These are phyloP conservation scores for Rickenella mellea DNA, from an alignment of 768 basidiomycete genomes.

Conservation along the genomic window DNA sequence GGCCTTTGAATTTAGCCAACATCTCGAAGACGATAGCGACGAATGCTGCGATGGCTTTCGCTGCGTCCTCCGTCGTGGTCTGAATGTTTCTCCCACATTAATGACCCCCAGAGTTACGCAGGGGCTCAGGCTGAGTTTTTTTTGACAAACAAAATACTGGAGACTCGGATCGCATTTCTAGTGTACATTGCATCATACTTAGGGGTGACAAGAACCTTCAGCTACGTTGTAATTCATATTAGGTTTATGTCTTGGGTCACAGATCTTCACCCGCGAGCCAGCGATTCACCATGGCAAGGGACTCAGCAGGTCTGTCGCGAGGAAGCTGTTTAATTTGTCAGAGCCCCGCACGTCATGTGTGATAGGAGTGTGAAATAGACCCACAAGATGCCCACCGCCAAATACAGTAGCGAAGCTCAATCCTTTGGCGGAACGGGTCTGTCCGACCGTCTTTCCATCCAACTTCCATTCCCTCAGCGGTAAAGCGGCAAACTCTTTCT, in stretches of 20 bases:
- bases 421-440: slow-evolving; percentile 20
- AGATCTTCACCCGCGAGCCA: slow-evolving; percentile 44
- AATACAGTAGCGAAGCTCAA: slow-evolving; percentile 16
- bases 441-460: slow-evolving; percentile 20
- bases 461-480: slow-evolving; percentile 24
- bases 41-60: slow-evolving; percentile 24
- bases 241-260: too few relatives aligned
- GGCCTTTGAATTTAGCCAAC: slow-evolving; percentile 19
- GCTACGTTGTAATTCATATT: too few relatives aligned
- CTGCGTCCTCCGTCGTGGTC: slow-evolving; percentile 19
- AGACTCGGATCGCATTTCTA: neutral
- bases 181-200: too few relatives aligned
- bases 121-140: too few relatives aligned
- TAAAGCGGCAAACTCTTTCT: slow-evolving; percentile 16
- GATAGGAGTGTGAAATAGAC: slow-evolving; percentile 13
- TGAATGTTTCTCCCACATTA: slow-evolving; percentile 34
- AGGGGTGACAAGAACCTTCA: too few relatives aligned
- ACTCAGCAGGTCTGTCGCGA: slow-evolving; percentile 58
- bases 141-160: neutral
- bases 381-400: slow-evolving; percentile 29
- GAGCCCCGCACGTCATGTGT: neutral
- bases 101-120: neutral
- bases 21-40: slow-evolving; percentile 22
- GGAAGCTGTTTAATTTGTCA: slow-evolving; percentile 41
- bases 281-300: slow-evolving; percentile 50